Evolutionary conservation across 352 stramenopile genomes (phyloP), one percentile per base, ranked within the genome.

Genomic region (Globisporangium nunn): DNA sequence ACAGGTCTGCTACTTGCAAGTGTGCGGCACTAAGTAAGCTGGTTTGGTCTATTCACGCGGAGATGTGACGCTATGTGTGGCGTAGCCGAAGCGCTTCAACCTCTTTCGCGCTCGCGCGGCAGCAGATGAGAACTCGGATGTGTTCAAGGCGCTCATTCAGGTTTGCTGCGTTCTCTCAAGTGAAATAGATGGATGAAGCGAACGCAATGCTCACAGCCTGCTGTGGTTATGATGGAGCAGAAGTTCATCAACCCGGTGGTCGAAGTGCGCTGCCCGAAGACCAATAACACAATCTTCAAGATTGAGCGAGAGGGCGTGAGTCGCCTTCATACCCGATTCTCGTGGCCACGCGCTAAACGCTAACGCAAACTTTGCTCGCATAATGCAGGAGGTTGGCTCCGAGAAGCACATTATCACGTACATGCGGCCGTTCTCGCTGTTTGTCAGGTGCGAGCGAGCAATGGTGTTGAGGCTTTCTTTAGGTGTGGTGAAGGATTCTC

Each of bases 171-270:
- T 28, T 23, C 28, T 35, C 14, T 30, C 8, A 5, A 37, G 48
- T 7, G 6, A 51, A 28, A 33, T 52, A 4, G 3, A 29, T 1
- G 44, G 41, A 44, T 14, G 29, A 7, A 1, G 14, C 30, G 12
- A 37, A 23, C 35, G 8, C 31, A 7, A 40, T 31, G 6, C 17
- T 55, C 10, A 30, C 43, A 10, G 2, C 35, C 35, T 40, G 2
- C 8, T 6, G 0, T 40, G 35, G 6, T 2, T 40, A 14, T 40
- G 35, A 10, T 40, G 35, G 31, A 23, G 7, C 28, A 92, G 71
- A 92, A 90, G 75, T 92, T 90, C 54, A 88, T 89, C 62, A 92
- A 92, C 52, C 82, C 82, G 0, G 69, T 92, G 49, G 75, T 68
- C 12, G 80, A 92, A 43, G 64, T 92, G 31, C 78, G 78, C 4